A percentile compares a stretch with the other conserved stretches of the same genome.
phyloP scores from a whole-genome alignment of 306 rosid species.

The Rubus idaeus region DNA sequence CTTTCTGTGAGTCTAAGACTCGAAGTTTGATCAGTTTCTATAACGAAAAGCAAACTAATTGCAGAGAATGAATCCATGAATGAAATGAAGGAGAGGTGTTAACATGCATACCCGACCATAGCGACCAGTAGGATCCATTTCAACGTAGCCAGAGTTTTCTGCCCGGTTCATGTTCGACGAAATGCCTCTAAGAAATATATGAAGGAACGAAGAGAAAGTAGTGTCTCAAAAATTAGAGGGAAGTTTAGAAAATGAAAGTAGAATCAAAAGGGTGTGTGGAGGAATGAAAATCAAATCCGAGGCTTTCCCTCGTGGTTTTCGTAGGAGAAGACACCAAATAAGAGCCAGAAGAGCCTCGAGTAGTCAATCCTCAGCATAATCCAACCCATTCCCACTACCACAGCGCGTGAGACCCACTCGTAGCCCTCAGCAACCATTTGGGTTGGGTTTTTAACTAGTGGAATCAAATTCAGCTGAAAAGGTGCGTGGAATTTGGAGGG shows the following conservation, averaged over 20 bases:
- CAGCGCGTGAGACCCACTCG: constrained; percentile 39
- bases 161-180: background rate
- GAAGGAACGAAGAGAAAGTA: background rate
- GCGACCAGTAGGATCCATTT: constrained; percentile 75
- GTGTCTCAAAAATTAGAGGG: background rate
- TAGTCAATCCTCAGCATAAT: constrained; percentile 60
- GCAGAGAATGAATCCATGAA: background rate
- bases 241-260: background rate
- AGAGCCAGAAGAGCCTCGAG: constrained; percentile 63
- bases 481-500: constrained; percentile 3
- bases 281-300: constrained; percentile 39
- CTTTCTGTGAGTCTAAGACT: background rate
- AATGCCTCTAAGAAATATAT: background rate
- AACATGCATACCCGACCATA: constrained; percentile 69
- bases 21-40: background rate
- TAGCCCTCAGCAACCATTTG: constrained; percentile 50
- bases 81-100: background rate
- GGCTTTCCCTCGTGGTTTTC: constrained; percentile 69
- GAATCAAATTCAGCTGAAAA: background rate
- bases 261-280: background rate
- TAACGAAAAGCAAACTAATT: background rate
- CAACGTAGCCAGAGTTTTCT: constrained; percentile 44
- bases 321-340: constrained; percentile 57
- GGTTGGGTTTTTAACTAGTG: background rate
- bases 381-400: constrained; percentile 45